Evolutionary conservation across 2,329 filamentous ascomycete genomes (phyloP).

Genomic region (Botrytis elliptica): DNA sequence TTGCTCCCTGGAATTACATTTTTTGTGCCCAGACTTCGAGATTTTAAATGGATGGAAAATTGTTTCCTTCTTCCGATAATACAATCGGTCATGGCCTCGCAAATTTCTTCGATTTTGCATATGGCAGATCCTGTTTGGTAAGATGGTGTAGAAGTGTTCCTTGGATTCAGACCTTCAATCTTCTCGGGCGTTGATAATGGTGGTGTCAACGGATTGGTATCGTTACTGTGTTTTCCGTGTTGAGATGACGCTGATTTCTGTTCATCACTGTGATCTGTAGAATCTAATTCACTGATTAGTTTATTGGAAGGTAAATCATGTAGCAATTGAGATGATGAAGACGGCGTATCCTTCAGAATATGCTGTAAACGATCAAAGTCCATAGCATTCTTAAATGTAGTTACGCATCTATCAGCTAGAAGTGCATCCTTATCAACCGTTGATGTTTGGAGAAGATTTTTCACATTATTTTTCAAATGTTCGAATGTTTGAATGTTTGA

Average conservation of each 20-base stretch:
- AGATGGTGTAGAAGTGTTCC: slow-evolving; percentile 8
- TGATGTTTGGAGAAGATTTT: not conserved
- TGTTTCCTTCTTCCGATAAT: slow-evolving; percentile 46
- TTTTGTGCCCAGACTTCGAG: not conserved
- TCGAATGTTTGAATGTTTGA: not conserved
- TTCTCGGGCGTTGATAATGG: not conserved
- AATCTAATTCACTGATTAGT: not conserved
- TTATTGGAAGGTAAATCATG: slow-evolving; percentile 28
- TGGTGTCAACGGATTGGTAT: not conserved
- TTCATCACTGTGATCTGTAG: not conserved
- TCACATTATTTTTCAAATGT: not conserved
- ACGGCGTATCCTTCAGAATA: slow-evolving; percentile 16
- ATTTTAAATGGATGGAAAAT: slow-evolving; percentile 45
- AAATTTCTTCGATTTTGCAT: slow-evolving; percentile 54
- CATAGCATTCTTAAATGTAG: slow-evolving; percentile 22
- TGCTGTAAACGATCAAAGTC: slow-evolving; percentile 26
- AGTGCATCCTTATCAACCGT: not conserved
- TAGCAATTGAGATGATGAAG: slow-evolving; percentile 25
- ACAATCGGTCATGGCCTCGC: slow-evolving; percentile 51
- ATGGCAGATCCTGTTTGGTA: slow-evolving; percentile 43
- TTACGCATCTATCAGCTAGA: not conserved
- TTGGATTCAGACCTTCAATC: not conserved
- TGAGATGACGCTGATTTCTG: not conserved
- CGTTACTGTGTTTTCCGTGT: not conserved
- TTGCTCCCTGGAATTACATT: not conserved